Evolutionary conservation across 352 stramenopile genomes (phyloP), one percentile per base, ranked within the genome.

Genomic region (Globisporangium solare): DNA sequence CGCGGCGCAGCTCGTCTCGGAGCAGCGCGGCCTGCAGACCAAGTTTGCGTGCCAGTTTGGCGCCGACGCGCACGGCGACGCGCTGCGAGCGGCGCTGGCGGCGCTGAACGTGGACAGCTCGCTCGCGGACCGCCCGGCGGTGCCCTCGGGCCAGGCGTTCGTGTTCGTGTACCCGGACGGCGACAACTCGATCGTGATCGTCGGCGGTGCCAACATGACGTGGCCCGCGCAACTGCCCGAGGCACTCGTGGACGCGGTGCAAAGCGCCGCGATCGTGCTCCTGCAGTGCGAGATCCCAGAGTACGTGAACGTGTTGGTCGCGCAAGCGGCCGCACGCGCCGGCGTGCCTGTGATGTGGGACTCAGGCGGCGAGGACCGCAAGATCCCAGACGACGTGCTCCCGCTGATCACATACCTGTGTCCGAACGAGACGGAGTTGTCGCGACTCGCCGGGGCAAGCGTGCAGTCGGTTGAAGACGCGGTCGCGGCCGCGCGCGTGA

Each of bases 111-210:
- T 85, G 3, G 68, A 83, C 52, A 77, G 66, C 6, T 8, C 54
- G 12, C 68, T 84, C 12, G 68, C 65, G 18, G 73, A 67, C 8
- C 65, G 78, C 47, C 73, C 68, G 13, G 17, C 54, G 27, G 83
- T 67, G 8, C 70, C 81, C 1, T 92, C 82, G 6, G 84, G 84
- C 15, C 84, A 94, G 54, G 84, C 84, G 10, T 88, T 89, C 55
- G 82, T 94, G 41, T 92, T 94, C 10, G 74, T 92, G 35, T 88
- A 90, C 47, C 80, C 84, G 35, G 71, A 88, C 53, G 84, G 84
- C 20, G 77, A 92, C 54, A 94, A 94, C 56, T 89, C 82, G 31
- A 94, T 94, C 55, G 74, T 94, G 18, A 87, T 94, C 41, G 79
- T 94, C 5, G 79, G 79, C 8, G 84, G 84, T 18, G 84, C 84